These are phyloP conservation scores for Physcia stellaris DNA, from an alignment of 495 filamentous ascomycete genomes.

Conservation along the genomic window DNA sequence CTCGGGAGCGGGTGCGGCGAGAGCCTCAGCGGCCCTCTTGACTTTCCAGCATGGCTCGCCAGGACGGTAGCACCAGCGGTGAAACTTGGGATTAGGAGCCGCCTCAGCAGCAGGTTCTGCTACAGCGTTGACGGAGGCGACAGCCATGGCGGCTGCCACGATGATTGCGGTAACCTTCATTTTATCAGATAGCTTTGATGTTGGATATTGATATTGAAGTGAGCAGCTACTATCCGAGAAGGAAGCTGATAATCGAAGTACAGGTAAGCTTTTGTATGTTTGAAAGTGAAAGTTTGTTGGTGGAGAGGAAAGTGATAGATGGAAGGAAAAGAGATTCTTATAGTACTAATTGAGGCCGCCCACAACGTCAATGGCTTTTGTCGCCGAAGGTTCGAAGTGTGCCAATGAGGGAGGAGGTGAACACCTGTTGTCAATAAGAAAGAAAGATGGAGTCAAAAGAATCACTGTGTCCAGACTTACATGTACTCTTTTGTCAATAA, in stretches of 20 bases:
- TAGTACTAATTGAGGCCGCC: no score
- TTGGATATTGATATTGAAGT: slow-evolving; percentile 1
- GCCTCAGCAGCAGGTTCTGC: slow-evolving; percentile 6
- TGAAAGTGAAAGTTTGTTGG: no score
- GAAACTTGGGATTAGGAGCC: slow-evolving; percentile 20
- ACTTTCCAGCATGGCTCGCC: slow-evolving; percentile 31
- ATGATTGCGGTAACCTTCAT: slow-evolving; percentile 36
- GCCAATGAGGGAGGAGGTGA: no score
- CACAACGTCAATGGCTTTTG: no score
- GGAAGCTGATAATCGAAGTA: slow-evolving; percentile 6
- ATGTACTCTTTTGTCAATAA: no score
- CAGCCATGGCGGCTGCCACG: slow-evolving; percentile 25
- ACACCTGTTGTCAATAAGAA: no score
- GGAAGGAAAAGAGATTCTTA: no score
- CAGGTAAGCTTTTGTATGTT: not conserved
- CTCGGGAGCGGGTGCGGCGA: slow-evolving; percentile 30
- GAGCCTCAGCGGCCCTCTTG: slow-evolving; percentile 37
- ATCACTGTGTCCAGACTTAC: no score
- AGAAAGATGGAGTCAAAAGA: no score
- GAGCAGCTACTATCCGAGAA: slow-evolving; percentile 2
- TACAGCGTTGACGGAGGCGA: slow-evolving; percentile 23
- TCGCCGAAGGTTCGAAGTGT: no score
- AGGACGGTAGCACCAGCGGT: slow-evolving; percentile 22
- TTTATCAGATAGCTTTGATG: slow-evolving; percentile 4
- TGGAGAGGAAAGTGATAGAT: no score